Percentiles rank a stretch among this genome's conserved stretches.
phyloP scores from a whole-genome alignment of 1,284 basidiomycete species.

The Cystobasidium pallidum region DNA sequence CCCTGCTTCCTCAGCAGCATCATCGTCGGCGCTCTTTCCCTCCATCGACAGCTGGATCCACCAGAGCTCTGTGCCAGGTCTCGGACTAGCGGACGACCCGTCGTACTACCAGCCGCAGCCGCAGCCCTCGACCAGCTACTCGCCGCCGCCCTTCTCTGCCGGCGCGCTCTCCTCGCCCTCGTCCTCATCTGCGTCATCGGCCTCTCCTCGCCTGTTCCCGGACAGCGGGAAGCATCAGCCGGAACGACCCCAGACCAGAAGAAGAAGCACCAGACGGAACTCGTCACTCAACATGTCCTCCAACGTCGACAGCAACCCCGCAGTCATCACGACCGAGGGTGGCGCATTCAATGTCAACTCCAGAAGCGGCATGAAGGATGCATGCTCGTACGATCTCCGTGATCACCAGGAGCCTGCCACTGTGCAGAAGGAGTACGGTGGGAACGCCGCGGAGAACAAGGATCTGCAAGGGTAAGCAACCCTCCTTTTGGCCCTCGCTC shows the following conservation, averaged over 20 bases:
- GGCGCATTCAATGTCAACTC: conserved; percentile 14
- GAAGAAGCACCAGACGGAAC: neutral
- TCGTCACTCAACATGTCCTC: neutral
- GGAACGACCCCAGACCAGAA: neutral
- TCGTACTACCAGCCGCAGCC: neutral
- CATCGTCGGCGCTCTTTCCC: conserved; percentile 20
- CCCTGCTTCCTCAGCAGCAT: conserved; percentile 14
- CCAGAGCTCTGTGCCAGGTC: neutral
- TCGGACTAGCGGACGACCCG: neutral
- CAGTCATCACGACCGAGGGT: conserved; percentile 10
- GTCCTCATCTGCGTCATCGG: conserved; percentile 27
- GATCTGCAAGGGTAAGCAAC: conserved; percentile 26
- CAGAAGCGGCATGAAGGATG: conserved; percentile 26
- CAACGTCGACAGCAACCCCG: conserved; percentile 11
- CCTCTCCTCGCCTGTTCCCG: neutral
- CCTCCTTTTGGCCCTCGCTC: neutral
- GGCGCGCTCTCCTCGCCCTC: conserved; percentile 9
- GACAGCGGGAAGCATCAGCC: neutral
- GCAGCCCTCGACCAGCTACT: conserved; percentile 9
- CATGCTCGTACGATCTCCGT: conserved; percentile 39
- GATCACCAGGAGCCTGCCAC: conserved; percentile 36
- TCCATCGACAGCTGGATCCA: conserved; percentile 32
- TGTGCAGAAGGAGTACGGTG: conserved; percentile 29
- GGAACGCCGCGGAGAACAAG: conserved; percentile 5
- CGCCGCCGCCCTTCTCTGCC: conserved; percentile 4